Evolutionary conservation across 306 rosid genomes (phyloP).

Genomic region (Lupinus albus): DNA sequence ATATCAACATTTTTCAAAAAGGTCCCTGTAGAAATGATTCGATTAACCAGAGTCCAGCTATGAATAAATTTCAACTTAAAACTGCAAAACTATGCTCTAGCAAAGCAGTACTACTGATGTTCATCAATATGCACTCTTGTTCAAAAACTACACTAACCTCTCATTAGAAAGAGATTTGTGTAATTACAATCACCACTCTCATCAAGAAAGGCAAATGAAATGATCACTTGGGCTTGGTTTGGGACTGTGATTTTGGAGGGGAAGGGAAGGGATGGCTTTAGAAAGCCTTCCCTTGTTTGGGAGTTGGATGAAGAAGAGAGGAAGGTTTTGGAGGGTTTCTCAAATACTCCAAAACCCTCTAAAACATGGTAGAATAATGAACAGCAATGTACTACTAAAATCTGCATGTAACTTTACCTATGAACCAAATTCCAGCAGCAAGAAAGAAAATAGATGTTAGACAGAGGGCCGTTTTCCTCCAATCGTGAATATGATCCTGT

Average conservation of each 20-base stretch:
- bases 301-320: too few species aligned
- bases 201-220: too few species aligned
- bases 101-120: slow-evolving; percentile 14
- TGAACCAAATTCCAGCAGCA: slow-evolving; percentile 78
- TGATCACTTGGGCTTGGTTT: too few species aligned
- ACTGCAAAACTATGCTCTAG: slow-evolving; percentile 23
- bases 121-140: not conserved
- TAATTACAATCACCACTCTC: too few species aligned
- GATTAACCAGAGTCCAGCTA: not conserved
- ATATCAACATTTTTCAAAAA: slow-evolving; percentile 58
- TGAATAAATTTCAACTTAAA: slow-evolving; percentile 20
- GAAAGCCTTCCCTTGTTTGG: too few species aligned
- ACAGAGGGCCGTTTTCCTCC: slow-evolving; percentile 72
- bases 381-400: slow-evolving; percentile 19
- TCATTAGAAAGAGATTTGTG: too few species aligned
- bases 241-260: too few species aligned
- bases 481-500: slow-evolving; percentile 71
- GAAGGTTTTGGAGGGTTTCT: too few species aligned
- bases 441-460: slow-evolving; percentile 73
- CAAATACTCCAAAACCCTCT: too few species aligned
- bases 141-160: too few species aligned
- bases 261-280: too few species aligned
- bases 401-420: slow-evolving; percentile 57
- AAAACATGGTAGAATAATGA: slow-evolving; percentile 24
- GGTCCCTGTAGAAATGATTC: slow-evolving; percentile 54